Evolutionary conservation across 768 basidiomycete genomes (phyloP).

Genomic region (Hysterangium stoloniferum): DNA sequence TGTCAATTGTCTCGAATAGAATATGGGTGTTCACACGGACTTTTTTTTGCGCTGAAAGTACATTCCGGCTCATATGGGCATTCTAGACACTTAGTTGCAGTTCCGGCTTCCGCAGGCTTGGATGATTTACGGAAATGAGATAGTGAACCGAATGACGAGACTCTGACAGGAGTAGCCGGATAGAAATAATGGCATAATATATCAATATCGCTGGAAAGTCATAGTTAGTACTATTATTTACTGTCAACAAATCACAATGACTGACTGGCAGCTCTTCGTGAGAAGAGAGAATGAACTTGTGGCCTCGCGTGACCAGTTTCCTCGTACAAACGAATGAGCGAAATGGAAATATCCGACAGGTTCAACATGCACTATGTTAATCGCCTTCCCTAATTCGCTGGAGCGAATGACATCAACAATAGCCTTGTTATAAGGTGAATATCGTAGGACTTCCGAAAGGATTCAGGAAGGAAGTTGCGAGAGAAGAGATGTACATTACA

Average conservation of each 20-base stretch:
- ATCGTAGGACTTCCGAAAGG: conserved; percentile 71
- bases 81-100: conserved; percentile 65
- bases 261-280: conserved; percentile 89
- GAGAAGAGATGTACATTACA: no score
- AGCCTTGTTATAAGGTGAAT: conserved; percentile 74
- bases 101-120: conserved; percentile 64
- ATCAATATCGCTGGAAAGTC: conserved; percentile 64
- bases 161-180: conserved; percentile 53
- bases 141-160: conserved; percentile 84
- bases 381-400: conserved; percentile 61
- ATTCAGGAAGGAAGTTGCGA: not conserved
- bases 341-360: conserved; percentile 86
- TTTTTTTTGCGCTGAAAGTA: conserved; percentile 81
- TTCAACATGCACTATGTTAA: conserved; percentile 80
- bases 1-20: no score
- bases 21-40: no score
- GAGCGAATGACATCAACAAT: conserved; percentile 65
- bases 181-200: conserved; percentile 71
- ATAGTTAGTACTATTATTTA: not conserved
- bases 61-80: conserved; percentile 68
- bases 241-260: conserved; percentile 12
- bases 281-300: conserved; percentile 74
- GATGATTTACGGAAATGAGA: conserved; percentile 68
- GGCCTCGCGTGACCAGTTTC: conserved; percentile 66
- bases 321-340: conserved; percentile 84